Evolutionary conservation across 1,139 yeast species (phyloP), one percentile per base, ranked within the genome.

Genomic region (Arxiozyma telluris): DNA sequence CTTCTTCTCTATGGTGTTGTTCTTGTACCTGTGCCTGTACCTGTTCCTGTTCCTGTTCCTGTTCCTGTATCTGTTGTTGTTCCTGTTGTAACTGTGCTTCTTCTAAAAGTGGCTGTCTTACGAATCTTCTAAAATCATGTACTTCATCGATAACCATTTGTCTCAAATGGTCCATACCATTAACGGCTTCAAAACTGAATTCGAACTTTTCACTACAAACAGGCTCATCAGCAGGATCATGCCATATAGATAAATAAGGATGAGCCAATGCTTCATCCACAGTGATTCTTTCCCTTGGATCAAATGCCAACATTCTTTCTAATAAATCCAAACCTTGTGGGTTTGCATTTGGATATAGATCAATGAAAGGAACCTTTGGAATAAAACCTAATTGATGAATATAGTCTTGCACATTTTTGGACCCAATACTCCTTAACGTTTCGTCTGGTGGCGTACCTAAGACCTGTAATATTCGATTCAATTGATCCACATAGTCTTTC

Each of bases 221-320:
- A 6, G 96, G 97, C 70, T 93, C 98, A 68, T 93, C 98, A 30
- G 83, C 80, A 3, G 98, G 96, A 66, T 93, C 98, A 68, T 91
- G 98, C 98, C 98, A 93, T 47, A 93, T 85, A 53, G 84, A 77
- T 55, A 93, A 75, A 66, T 93, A 93, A 9, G 96, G 96, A 70
- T 93, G 98, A 58, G 81, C 81, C 55, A 93, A 76, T 0, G 98
- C 98, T 54, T 89, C 87, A 54, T 87, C 91, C 1, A 91, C 98
- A 0, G 95, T 82, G 52, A 93, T 89, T 69, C 98, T 78, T 64
- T 84, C 81, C 52, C 80, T 79, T 0, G 98, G 98, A 67, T 93
- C 97, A 56, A 93, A 78, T 11, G 96, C 83, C 47, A 93, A 77
- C 94, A 93, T 84, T 62, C 76, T 80, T 58, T 84, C 89, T 59